Evolutionary conservation across 805 yeast genomes (phyloP).

Genomic region (Wickerhamiella bombiphila): DNA sequence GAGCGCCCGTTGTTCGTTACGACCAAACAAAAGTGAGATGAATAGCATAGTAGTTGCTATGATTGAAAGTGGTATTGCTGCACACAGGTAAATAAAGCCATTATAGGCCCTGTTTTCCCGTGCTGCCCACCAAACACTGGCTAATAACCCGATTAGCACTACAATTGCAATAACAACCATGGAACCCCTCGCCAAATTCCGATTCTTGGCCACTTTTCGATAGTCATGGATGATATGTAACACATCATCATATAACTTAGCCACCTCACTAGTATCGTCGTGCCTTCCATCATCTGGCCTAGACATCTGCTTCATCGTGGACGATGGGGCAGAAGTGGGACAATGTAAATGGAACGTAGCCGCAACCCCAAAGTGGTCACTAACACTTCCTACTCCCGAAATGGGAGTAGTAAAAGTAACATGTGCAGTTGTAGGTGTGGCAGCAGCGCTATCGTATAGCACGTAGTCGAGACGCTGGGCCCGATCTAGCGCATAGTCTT

Average conservation of each 20-base stretch:
- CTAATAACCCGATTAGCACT: conserved; percentile 36
- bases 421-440: conserved; percentile 44
- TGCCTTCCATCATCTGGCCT: not conserved
- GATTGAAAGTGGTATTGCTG: conserved; percentile 39
- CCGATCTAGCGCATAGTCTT: conserved; percentile 34
- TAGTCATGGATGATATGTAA: conserved; percentile 34
- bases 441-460: conserved; percentile 43
- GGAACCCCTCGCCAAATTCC: conserved; percentile 45
- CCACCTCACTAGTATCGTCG: conserved; percentile 3
- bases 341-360: conserved; percentile 15
- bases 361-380: conserved; percentile 76
- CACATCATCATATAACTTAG: conserved; percentile 34
- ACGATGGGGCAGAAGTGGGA: not conserved
- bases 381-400: conserved; percentile 57
- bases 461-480: conserved; percentile 90
- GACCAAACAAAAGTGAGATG: conserved; percentile 65
- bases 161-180: conserved; percentile 50
- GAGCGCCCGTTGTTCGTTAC: conserved; percentile 65
- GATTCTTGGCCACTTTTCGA: conserved; percentile 40
- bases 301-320: not conserved
- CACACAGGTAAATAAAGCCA: conserved; percentile 48
- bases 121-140: conserved; percentile 47
- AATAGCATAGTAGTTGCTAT: conserved; percentile 65
- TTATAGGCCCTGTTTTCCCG: conserved; percentile 40
- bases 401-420: conserved; percentile 63